Conservation (phyloP, 1,284 basidiomycete genomes). For the Kwoniella shivajii region DNA sequence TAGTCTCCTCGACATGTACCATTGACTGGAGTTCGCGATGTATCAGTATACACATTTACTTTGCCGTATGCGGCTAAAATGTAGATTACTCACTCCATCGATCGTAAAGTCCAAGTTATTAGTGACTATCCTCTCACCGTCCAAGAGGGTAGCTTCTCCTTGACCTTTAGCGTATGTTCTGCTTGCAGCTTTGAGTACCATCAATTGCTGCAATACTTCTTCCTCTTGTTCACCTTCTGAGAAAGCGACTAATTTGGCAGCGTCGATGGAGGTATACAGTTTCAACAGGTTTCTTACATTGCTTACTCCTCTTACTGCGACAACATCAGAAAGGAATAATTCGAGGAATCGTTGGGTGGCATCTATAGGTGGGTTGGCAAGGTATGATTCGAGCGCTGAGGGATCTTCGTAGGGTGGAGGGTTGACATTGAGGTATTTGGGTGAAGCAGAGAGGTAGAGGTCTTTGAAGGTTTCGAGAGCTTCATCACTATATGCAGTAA, state of each 20-base stretch:
- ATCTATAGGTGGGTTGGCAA: constrained; percentile 64
- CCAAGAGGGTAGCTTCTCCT: constrained; percentile 65
- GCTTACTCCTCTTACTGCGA: constrained; percentile 74
- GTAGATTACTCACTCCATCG: constrained; percentile 67
- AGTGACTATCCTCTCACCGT: constrained; percentile 83
- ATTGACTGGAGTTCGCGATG: constrained; percentile 85
- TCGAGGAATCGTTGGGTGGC: constrained; percentile 80
- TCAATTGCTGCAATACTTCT: constrained; percentile 92
- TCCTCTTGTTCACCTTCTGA: constrained; percentile 70
- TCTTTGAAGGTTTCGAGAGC: constrained; percentile 86
- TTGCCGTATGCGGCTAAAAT: neutral
- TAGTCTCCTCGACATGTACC: constrained; percentile 93
- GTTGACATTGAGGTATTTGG: constrained; percentile 94
- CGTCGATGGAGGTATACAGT: constrained; percentile 90
- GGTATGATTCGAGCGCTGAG: constrained; percentile 63
- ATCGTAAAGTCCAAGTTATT: constrained; percentile 96
- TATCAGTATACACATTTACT: no score
- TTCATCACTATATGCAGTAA: constrained; percentile 56
- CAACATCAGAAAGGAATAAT: constrained; percentile 77
- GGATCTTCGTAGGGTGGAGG: constrained; percentile 89
- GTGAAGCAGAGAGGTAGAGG: constrained; percentile 90
- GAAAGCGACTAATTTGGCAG: constrained; percentile 88
- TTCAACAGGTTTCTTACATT: constrained; percentile 90
- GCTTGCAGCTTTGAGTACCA: constrained; percentile 86
- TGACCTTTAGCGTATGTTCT: constrained; percentile 66